phyloP scores from a whole-genome alignment of 306 rosid species.

The Dryas drummondii region DNA sequence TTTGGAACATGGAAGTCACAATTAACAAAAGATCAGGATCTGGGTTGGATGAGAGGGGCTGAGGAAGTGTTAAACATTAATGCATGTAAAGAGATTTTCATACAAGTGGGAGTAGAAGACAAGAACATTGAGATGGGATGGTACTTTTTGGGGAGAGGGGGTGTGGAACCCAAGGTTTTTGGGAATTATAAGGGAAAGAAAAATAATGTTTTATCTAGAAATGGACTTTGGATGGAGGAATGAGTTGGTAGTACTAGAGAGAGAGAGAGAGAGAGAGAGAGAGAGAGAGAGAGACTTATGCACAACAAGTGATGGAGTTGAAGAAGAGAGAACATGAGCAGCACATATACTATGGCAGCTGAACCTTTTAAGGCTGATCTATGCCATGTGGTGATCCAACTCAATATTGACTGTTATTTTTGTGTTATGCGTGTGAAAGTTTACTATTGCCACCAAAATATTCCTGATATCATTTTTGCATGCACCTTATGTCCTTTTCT shows the following conservation, averaged over 20 bases:
- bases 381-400: conserved; percentile 60
- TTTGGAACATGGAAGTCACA: conserved; percentile 16
- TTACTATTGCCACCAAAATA: conserved; percentile 15
- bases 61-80: conserved; percentile 10
- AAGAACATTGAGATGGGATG: conserved; percentile 42
- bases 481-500: conserved; percentile 10
- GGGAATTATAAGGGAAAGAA: conserved; percentile 23
- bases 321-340: conserved; percentile 19
- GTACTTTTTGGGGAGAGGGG: conserved; percentile 32
- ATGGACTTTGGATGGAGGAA: conserved; percentile 8
- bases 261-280: conserved; percentile 17
- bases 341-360: conserved; percentile 34
- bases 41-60: conserved; percentile 29
- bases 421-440: conserved; percentile 16
- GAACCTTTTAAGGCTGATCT: conserved; percentile 54
- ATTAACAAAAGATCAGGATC: conserved; percentile 30
- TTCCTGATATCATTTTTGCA: conserved; percentile 3
- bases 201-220: conserved; percentile 1
- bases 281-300: conserved; percentile 19
- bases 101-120: conserved; percentile 33
- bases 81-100: conserved; percentile 22
- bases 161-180: conserved; percentile 38
- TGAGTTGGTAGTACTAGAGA: conserved; percentile 23
- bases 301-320: conserved; percentile 20
- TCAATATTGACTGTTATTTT: conserved; percentile 35